Evolutionary conservation across 805 yeast genomes (phyloP).

Genomic region (Yarrowia sp.): DNA sequence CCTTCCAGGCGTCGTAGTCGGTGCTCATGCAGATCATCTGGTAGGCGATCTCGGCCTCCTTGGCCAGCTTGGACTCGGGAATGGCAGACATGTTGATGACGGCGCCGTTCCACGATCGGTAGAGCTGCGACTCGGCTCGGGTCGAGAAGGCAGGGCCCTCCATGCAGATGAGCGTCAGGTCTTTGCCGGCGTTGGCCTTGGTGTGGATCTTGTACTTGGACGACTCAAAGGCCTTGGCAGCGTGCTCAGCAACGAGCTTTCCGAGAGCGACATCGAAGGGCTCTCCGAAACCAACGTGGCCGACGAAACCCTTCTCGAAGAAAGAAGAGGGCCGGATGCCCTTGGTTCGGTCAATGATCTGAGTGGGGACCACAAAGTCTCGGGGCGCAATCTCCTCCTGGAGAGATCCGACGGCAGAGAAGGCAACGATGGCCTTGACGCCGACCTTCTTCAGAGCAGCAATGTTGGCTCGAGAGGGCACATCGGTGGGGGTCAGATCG

Average conservation of each 20-base stretch:
- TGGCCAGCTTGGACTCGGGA: constrained; percentile 96
- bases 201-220: constrained; percentile 59
- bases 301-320: constrained; percentile 90
- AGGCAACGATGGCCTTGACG: constrained; percentile 84
- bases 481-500: constrained; percentile 85
- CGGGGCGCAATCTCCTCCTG: constrained; percentile 87
- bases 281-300: constrained; percentile 96
- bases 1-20: constrained; percentile 98
- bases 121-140: constrained; percentile 89
- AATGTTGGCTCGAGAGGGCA: constrained; percentile 90
- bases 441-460: constrained; percentile 91
- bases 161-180: constrained; percentile 89
- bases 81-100: constrained; percentile 95
- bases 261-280: constrained; percentile 83
- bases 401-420: constrained; percentile 94
- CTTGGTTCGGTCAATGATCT: constrained; percentile 94
- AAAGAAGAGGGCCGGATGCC: constrained; percentile 88
- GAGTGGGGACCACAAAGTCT: constrained; percentile 95
- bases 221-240: constrained; percentile 34
- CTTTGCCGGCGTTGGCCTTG: constrained; percentile 63
- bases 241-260: constrained; percentile 58
- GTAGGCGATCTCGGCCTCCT: constrained; percentile 95
- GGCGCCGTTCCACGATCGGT: constrained; percentile 84
- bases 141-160: constrained; percentile 99
- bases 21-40: constrained; percentile 99